Evolutionary conservation across 2,329 filamentous ascomycete genomes (phyloP).

Genomic region (Xylariaceae sp.): DNA sequence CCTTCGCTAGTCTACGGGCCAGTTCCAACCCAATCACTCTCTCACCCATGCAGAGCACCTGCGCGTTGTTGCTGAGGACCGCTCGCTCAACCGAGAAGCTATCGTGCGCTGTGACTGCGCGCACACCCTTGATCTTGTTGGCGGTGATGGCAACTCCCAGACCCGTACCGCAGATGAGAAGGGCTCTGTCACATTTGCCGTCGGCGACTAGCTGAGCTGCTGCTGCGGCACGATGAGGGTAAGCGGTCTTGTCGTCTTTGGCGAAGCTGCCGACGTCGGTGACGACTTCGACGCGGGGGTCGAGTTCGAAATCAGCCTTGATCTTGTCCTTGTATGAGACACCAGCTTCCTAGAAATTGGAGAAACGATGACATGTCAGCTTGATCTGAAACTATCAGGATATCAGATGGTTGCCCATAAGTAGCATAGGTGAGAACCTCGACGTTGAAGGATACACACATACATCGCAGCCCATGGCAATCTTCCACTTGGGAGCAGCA

Average conservation of each 20-base stretch:
- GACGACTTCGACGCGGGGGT: slow-evolving; percentile 62
- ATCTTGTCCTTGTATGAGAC: slow-evolving; percentile 74
- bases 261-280: slow-evolving; percentile 70
- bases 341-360: slow-evolving; percentile 57
- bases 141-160: slow-evolving; percentile 84
- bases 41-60: slow-evolving; percentile 84
- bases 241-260: slow-evolving; percentile 70
- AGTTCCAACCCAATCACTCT: slow-evolving; percentile 77
- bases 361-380: background rate
- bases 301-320: slow-evolving; percentile 65
- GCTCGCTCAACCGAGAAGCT: slow-evolving; percentile 78
- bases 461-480: slow-evolving; percentile 52
- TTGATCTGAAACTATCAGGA: background rate
- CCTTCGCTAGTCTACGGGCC: slow-evolving; percentile 69
- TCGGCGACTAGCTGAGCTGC: slow-evolving; percentile 60
- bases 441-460: slow-evolving; percentile 18
- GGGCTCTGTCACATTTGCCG: slow-evolving; percentile 68
- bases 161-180: slow-evolving; percentile 82
- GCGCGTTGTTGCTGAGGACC: slow-evolving; percentile 78
- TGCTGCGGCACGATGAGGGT: slow-evolving; percentile 72
- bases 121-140: slow-evolving; percentile 80
- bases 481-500: slow-evolving; percentile 44
- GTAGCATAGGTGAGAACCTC: too few relatives aligned
- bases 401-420: too few relatives aligned
- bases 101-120: slow-evolving; percentile 87